A percentile compares a stretch with the other conserved stretches of the same genome.
phyloP scores from a whole-genome alignment of 148 eudicot genomes.

The Chenopodium quinoa region DNA sequence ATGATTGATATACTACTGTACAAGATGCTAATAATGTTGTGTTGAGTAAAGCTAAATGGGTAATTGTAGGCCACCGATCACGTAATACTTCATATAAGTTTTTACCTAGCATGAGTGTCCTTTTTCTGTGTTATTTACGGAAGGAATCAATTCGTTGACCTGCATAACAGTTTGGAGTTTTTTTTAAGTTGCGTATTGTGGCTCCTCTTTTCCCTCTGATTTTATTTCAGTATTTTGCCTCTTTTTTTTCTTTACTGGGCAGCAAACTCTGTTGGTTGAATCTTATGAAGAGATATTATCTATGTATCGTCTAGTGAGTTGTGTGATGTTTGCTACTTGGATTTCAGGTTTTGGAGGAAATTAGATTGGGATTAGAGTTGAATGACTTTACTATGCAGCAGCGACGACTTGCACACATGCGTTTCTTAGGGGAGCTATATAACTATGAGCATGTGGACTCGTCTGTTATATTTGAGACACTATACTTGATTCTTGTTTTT shows the following conservation, averaged over 20 bases:
- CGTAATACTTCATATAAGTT: neutral
- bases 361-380: conserved; percentile 78
- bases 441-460: conserved; percentile 96
- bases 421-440: conserved; percentile 93
- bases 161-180: neutral
- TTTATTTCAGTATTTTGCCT: neutral
- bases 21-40: neutral
- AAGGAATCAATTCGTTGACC: neutral
- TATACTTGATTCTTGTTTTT: conserved; percentile 80
- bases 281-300: neutral
- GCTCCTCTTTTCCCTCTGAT: neutral
- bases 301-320: neutral
- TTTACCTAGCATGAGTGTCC: neutral
- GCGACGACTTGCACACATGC: conserved; percentile 87
- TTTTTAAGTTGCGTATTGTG: neutral
- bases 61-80: neutral
- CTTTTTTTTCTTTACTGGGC: neutral
- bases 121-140: neutral
- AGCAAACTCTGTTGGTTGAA: neutral
- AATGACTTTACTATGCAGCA: conserved; percentile 97
- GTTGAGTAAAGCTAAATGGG: neutral
- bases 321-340: conserved; percentile 8
- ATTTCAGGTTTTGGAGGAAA: conserved; percentile 90
- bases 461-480: conserved; percentile 88
- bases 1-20: neutral